Evolutionary conservation across 768 basidiomycete species (phyloP), one percentile per base, ranked within the genome.

Genomic region (Russula griseocarnosa): DNA sequence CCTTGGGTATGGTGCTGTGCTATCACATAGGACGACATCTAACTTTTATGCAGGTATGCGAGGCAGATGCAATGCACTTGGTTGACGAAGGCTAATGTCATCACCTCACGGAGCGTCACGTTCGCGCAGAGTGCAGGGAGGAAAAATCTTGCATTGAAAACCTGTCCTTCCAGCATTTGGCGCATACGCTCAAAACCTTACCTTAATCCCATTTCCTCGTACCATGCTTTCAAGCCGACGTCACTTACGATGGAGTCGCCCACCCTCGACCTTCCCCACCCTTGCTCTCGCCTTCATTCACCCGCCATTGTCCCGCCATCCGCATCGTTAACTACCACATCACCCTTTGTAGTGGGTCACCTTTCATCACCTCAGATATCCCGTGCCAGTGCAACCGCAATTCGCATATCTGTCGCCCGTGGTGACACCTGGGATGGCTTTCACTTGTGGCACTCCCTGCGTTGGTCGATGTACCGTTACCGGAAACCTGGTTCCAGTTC

Each of bases 21-120:
- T 63, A 70, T 63, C 20, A 47, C 11, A 20, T 44, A 49, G 30
- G 46, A 5, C 11, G 16, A 3, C 26, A 13, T 20, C 55, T 58
- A 0, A 42, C 22, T 18, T 36, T 32, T 44, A 47, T 28, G 22
- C 63, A 82, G 85, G 79, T 71, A 87, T 86, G 85, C 82, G 71
- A 81, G 71, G 74, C 82, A 78, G 82, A 88, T 89, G 87, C 85
- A 78, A 87, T 86, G 86, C 80, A 81, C 76, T 74, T 82, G 79
- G 81, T 79, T 78, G 67, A 77, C 74, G 70, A 73, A 79, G 72
- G 79, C 83, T 79, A 83, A 77, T 73, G 74, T 76, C 72, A 67
- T 76, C 52, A 58, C 75, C 59, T 60, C 62, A 62, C 57, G 64
- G 11, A 44, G 24, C 34, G 16, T 62, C 59, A 49, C 53, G 26